Conservation (phyloP, 148 eudicot species). For the Rhododendron kiyosumense region DNA sequence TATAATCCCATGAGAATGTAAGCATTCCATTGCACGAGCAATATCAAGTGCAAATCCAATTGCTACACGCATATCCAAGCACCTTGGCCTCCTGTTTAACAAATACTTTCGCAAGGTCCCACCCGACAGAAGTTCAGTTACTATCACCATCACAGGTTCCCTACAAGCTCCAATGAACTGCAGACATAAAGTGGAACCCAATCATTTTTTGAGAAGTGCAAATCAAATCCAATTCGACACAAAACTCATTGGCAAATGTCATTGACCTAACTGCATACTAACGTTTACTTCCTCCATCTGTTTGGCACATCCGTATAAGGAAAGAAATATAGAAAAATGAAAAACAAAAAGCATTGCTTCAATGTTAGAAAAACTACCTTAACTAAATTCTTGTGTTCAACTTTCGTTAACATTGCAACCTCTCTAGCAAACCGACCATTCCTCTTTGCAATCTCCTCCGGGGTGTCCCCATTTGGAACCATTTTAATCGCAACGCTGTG, state of each 20-base stretch:
- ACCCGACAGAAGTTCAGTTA: conserved; percentile 60
- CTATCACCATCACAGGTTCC: conserved; percentile 63
- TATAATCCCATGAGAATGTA: conserved; percentile 71
- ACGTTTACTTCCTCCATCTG: neutral
- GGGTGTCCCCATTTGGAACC: conserved; percentile 75
- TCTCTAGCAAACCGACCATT: conserved; percentile 80
- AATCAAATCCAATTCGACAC: neutral
- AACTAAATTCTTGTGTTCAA: conserved; percentile 85
- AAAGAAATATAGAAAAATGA: neutral
- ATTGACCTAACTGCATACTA: neutral
- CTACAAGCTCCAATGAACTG: conserved; percentile 70
- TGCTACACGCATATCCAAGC: conserved; percentile 43
- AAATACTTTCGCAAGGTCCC: conserved; percentile 60
- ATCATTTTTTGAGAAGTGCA: neutral
- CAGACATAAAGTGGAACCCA: neutral
- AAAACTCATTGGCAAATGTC: neutral
- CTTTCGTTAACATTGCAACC: conserved; percentile 90
- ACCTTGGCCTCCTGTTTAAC: conserved; percentile 48
- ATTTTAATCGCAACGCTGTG: conserved; percentile 86
- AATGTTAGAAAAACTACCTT: conserved; percentile 40
- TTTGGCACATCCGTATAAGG: neutral
- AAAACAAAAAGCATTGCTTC: neutral
- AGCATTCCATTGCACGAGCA: conserved; percentile 74
- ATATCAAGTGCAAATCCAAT: conserved; percentile 69
- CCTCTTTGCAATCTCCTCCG: conserved; percentile 73